Percentiles rank a stretch among this genome's conserved stretches.
Evolutionary conservation across 2,329 filamentous ascomycete genomes (phyloP).

Genomic region (Colletotrichum phormii): DNA sequence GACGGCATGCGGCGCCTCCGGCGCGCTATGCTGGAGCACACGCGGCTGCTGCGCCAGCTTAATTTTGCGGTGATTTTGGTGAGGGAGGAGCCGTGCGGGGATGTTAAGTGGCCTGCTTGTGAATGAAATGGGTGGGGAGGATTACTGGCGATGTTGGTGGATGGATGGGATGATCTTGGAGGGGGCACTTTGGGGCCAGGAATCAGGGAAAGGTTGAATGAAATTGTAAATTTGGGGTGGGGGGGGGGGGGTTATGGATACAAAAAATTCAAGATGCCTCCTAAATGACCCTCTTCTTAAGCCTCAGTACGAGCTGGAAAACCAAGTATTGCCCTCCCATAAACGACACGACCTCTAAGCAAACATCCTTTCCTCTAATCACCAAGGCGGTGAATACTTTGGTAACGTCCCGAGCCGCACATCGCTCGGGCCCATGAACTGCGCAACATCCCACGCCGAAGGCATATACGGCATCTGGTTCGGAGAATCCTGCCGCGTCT

Average conservation of each 20-base stretch:
- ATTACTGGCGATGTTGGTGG: neutral
- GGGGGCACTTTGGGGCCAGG: neutral
- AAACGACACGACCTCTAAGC: neutral
- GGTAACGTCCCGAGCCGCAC: slow-evolving; percentile 12
- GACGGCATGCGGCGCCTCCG: slow-evolving; percentile 41
- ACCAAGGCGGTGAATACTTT: slow-evolving; percentile 32
- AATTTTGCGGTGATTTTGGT: slow-evolving; percentile 28
- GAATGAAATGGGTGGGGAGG: neutral
- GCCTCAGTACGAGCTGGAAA: neutral
- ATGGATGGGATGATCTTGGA: neutral
- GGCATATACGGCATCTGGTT: slow-evolving; percentile 19
- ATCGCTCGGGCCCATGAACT: slow-evolving; percentile 32
- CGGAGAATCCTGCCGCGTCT: slow-evolving; percentile 4
- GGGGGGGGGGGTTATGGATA: slow-evolving; percentile 32
- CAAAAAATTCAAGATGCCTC: slow-evolving; percentile 15
- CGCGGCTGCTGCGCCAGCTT: slow-evolving; percentile 10
- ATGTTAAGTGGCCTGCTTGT: slow-evolving; percentile 11
- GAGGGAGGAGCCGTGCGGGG: slow-evolving; percentile 2
- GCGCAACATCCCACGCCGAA: slow-evolving; percentile 34
- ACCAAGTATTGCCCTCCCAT: neutral
- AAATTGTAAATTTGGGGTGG: neutral
- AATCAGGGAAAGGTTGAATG: neutral
- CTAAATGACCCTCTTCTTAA: neutral
- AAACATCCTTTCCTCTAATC: neutral
- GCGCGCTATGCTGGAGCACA: slow-evolving; percentile 37